Conservation (phyloP, 306 rosid genomes). For the cucumber (Cucumis sativus) region Cucumber_9930_V3 NC_026659.2:3231001-3231500, state of each 20-base stretch:
- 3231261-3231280: constrained; percentile 83
- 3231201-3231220: constrained; percentile 30
- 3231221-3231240: constrained; percentile 85
- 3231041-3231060: not conserved
- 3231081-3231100: constrained; percentile 14
- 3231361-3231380: not conserved
- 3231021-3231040: not conserved
- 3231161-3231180: constrained; percentile 42
- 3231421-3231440: not conserved
- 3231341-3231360: not conserved
- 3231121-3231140: constrained; percentile 40
- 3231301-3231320: not conserved
- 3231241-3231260: constrained; percentile 92
- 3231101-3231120: constrained; percentile 90
- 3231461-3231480: not conserved
- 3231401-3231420: not conserved
- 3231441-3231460: not conserved
- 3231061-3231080: not conserved
- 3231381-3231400: not conserved
- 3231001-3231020: not conserved
- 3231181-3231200: constrained; percentile 40
- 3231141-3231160: constrained; percentile 47
- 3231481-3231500: not conserved
- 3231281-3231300: constrained; percentile 33
- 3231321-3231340: not conserved